Evolutionary conservation across 805 yeast genomes (phyloP), one percentile per base, ranked within the genome.

Genomic region (Kodamaea nitidulidarum): DNA sequence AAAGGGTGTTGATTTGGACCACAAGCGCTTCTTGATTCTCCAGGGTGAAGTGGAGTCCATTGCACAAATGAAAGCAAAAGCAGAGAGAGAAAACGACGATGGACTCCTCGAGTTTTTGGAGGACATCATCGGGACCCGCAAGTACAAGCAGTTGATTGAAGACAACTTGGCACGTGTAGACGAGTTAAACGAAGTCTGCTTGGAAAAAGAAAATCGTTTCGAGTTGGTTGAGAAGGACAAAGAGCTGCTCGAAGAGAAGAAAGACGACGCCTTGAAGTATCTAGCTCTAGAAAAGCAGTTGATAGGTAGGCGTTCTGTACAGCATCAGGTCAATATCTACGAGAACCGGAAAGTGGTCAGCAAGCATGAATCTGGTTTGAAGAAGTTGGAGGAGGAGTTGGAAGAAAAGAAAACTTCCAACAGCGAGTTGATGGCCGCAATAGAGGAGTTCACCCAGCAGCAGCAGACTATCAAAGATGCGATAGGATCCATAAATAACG

Each of bases 21-120:
- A 93, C 61, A 93, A 93, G 56, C 73, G 99, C 50, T 93, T 93
- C 52, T 71, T 93, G 50, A 95, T 93, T 55, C 67, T 93, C 32
- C 99, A 93, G 63, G 99, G 99, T 58, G 99, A 93, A 58, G 98
- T 93, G 31, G 99, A 93, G 65, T 83, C 90, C 48, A 93, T 93
- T 54, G 97, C 98, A 0, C 97, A 93, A 58, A 95, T 93, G 99
- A 91, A 91, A 56, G 85, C 99, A 8, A 93, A 91, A 55, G 98
- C 97, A 0, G 97, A 93, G 53, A 77, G 71, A 36, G 95, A 87
- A 38, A 79, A 79, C 47, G 98, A 91, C 51, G 98, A 93, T 56
- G 99, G 99, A 0, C 67, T 93, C 18, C 63, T 93, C 28, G 99
- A 95, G 55, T 93, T 93, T 56, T 64, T 93, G 44, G 99, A 93